These are phyloP conservation scores for Purpureocillium lavendulum DNA, from an alignment of 2,329 filamentous ascomycete species.

Conservation along the genomic window DNA sequence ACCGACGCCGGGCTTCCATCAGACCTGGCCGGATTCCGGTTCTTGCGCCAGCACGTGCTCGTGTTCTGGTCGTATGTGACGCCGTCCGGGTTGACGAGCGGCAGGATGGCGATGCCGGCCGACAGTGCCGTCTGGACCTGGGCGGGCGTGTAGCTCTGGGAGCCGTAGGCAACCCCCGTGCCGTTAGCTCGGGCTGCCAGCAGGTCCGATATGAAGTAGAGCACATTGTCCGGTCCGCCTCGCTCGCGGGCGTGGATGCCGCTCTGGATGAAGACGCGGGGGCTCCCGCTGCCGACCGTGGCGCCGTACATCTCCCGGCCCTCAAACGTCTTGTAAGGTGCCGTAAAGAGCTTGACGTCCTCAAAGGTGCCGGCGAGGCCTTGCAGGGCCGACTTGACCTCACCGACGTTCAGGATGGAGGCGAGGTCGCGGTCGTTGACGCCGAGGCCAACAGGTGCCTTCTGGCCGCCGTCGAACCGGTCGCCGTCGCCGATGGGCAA, in stretches of 20 bases:
- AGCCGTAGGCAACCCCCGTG: conserved; percentile 42
- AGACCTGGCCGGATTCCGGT: conserved; percentile 36
- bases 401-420: conserved; percentile 35
- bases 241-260: conserved; percentile 51
- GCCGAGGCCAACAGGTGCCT: conserved; percentile 22
- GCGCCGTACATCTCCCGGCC: conserved; percentile 26
- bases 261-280: conserved; percentile 43
- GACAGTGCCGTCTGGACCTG: conserved; percentile 43
- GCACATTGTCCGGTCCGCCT: conserved; percentile 44
- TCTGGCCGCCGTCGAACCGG: conserved; percentile 29
- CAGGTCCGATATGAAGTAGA: conserved; percentile 51
- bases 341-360: conserved; percentile 28
- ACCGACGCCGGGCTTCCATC: conserved; percentile 18
- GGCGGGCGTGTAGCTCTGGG: conserved; percentile 39
- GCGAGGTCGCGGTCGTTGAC: conserved; percentile 25
- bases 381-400: conserved; percentile 34
- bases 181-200: conserved; percentile 41
- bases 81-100: conserved; percentile 47
- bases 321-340: conserved; percentile 35
- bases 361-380: conserved; percentile 30
- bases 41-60: conserved; percentile 47
- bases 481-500: conserved; percentile 33
- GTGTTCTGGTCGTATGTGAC: conserved; percentile 41
- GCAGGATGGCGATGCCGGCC: conserved; percentile 44
- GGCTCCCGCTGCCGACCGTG: conserved; percentile 33